Percentiles rank a stretch among this genome's conserved stretches.
Evolutionary conservation across 768 basidiomycete genomes (phyloP).

Genomic region (Termitomyces sp.): DNA sequence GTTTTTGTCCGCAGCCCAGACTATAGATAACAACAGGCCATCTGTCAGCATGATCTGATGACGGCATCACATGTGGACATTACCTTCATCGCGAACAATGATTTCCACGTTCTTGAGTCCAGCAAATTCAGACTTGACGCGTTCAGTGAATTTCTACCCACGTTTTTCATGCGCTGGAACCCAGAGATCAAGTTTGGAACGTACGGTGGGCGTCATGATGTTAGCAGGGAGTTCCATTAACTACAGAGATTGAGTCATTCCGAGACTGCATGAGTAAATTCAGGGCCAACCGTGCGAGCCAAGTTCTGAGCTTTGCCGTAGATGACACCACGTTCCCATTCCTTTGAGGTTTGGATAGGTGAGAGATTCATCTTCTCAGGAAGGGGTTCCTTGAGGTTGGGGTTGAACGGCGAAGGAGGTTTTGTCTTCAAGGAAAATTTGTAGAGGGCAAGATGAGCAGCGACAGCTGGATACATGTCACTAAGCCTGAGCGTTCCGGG

Average conservation of each 20-base stretch:
- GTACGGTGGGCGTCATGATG: constrained; percentile 78
- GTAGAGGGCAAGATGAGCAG: constrained; percentile 70
- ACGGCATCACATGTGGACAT: constrained; percentile 6
- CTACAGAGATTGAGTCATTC: constrained; percentile 30
- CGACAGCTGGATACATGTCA: constrained; percentile 52
- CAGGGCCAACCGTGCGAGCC: constrained; percentile 62
- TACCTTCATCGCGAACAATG: constrained; percentile 72
- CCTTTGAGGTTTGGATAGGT: constrained; percentile 45
- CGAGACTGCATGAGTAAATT: not conserved
- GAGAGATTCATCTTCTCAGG: constrained; percentile 48
- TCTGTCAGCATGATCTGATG: constrained; percentile 1
- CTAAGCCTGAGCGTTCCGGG: not conserved
- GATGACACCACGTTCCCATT: constrained; percentile 71
- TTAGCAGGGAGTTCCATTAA: constrained; percentile 86
- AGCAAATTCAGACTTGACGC: constrained; percentile 62
- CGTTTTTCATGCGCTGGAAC: not conserved
- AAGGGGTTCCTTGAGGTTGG: constrained; percentile 48
- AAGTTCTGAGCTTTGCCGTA: constrained; percentile 80
- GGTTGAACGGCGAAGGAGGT: constrained; percentile 63
- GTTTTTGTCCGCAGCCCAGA: constrained; percentile 79
- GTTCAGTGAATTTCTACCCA: constrained; percentile 63
- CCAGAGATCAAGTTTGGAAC: constrained; percentile 15
- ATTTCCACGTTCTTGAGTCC: constrained; percentile 68
- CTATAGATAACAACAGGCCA: constrained; percentile 30
- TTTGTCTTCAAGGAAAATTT: constrained; percentile 78